Evolutionary conservation across 164 flowering plant genomes (phyloP).

Genomic region (Tetrastigma voinierianum): DNA sequence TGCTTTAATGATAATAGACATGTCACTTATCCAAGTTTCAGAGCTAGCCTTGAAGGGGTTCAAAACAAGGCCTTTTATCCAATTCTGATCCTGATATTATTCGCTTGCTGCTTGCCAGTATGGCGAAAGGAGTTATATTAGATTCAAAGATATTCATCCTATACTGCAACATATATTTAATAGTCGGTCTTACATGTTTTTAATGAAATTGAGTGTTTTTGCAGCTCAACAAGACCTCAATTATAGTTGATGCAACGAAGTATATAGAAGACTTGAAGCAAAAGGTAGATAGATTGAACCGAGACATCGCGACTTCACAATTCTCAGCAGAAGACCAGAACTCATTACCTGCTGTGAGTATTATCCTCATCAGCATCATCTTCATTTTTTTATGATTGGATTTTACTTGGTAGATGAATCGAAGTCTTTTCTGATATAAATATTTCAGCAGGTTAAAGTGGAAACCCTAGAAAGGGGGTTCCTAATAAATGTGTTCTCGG

Average conservation of each 20-base stretch:
- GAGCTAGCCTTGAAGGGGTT: too few species aligned
- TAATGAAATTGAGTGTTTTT: background rate
- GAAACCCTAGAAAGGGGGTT: slow-evolving; percentile 74
- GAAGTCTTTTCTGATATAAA: background rate
- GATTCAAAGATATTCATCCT: too few species aligned
- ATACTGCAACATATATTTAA: too few species aligned
- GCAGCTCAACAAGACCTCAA: slow-evolving; percentile 41
- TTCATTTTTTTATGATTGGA: background rate
- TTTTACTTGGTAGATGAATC: background rate
- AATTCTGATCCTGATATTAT: too few species aligned
- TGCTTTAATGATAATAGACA: too few species aligned
- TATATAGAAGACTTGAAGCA: slow-evolving; percentile 47
- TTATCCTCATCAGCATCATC: background rate
- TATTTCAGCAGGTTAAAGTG: slow-evolving; percentile 51
- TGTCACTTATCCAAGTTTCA: too few species aligned
- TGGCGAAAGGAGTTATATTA: too few species aligned
- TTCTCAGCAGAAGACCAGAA: slow-evolving; percentile 21
- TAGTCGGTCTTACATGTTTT: too few species aligned
- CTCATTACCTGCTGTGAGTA: slow-evolving; percentile 38
- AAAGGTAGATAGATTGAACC: slow-evolving; percentile 35
- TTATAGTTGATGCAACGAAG: slow-evolving; percentile 42
- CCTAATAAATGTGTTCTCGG: slow-evolving; percentile 54
- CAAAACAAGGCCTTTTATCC: too few species aligned
- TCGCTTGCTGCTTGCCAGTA: too few species aligned
- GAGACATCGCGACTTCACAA: slow-evolving; percentile 25